Evolutionary conservation across 176 grass and related monocot species (phyloP).

Genomic region (Aegilops speltoides): DNA sequence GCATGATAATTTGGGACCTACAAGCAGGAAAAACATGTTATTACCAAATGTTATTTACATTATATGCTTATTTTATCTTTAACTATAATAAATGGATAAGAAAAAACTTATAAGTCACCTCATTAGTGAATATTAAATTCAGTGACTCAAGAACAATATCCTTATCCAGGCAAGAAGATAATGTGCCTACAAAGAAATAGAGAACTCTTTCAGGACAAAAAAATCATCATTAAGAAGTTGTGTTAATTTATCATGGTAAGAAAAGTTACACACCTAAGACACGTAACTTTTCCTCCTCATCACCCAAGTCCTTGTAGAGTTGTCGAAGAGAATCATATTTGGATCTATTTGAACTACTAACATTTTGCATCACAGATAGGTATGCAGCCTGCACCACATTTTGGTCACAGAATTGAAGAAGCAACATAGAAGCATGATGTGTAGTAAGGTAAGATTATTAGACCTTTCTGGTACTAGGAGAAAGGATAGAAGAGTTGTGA

Average conservation of each 20-base stretch:
- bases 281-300: constrained; percentile 50
- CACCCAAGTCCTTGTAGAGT: constrained; percentile 48
- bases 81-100: background rate
- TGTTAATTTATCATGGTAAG: constrained; percentile 15
- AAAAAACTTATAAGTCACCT: constrained; percentile 30
- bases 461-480: constrained; percentile 69
- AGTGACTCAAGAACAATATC: constrained; percentile 70
- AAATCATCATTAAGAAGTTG: constrained; percentile 3
- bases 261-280: constrained; percentile 51
- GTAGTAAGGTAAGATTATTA: constrained; percentile 18
- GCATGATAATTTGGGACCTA: constrained; percentile 74
- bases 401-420: background rate
- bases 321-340: constrained; percentile 66
- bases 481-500: constrained; percentile 54
- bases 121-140: constrained; percentile 59
- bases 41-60: background rate
- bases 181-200: constrained; percentile 39
- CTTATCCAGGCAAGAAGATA: constrained; percentile 51
- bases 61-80: background rate
- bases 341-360: constrained; percentile 49
- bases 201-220: constrained; percentile 17
- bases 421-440: background rate
- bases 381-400: constrained; percentile 63
- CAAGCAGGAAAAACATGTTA: constrained; percentile 16
- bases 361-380: constrained; percentile 71